These are phyloP conservation scores for Coemansia sp. DNA, from an alignment of 192 early-diverging fungal species.

Conservation along the genomic window DNA sequence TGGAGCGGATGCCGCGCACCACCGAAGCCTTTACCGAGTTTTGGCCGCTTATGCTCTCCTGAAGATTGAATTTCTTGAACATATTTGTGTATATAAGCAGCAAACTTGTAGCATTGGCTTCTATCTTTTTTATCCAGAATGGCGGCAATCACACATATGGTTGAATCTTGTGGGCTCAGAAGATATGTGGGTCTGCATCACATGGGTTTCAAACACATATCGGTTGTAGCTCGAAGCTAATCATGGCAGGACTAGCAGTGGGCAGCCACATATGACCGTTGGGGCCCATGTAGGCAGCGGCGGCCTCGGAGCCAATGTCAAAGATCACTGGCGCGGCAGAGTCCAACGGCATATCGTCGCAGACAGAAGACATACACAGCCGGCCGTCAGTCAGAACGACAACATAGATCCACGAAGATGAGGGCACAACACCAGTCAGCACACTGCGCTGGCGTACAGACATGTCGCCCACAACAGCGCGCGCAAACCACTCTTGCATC, in stretches of 20 bases:
- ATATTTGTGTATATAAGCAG: constrained; percentile 25
- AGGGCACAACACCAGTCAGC: constrained; percentile 14
- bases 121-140: background rate
- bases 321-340: constrained; percentile 11
- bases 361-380: constrained; percentile 18
- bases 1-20: constrained; percentile 78
- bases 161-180: background rate
- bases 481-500: constrained; percentile 18
- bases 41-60: constrained; percentile 70
- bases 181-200: background rate
- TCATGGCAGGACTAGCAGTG: constrained; percentile 25
- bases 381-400: constrained; percentile 20
- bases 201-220: constrained; percentile 15
- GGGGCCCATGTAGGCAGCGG: background rate
- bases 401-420: constrained; percentile 25
- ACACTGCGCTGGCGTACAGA: background rate
- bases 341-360: background rate
- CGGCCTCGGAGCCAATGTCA: constrained; percentile 5
- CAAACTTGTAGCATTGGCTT: background rate
- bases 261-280: constrained; percentile 35
- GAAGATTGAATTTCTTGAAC: constrained; percentile 81
- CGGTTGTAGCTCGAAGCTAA: constrained; percentile 24
- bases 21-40: constrained; percentile 91
- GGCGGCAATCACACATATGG: constrained; percentile 1
- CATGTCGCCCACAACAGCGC: background rate